These are phyloP conservation scores for Amaranthus tricolor DNA, from an alignment of 179 eudicot species.

Conservation along the genomic window DNA sequence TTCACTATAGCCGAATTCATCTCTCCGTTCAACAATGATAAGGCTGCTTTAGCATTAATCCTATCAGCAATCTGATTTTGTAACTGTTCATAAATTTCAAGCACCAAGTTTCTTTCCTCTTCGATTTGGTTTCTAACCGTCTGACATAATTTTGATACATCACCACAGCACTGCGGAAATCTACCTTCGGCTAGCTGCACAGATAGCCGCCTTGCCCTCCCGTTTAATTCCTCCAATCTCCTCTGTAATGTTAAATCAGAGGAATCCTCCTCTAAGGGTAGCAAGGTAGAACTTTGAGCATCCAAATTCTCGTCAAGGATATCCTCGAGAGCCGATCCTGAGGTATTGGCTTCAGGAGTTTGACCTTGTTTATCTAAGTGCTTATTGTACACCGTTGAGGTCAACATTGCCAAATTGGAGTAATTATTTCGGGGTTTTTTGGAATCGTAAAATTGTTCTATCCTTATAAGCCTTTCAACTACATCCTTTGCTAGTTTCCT, in stretches of 20 bases:
- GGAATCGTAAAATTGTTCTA: constrained; percentile 29
- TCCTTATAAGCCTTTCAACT: constrained; percentile 32
- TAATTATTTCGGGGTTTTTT: constrained; percentile 2
- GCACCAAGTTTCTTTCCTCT: constrained; percentile 36
- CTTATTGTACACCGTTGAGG: too few species aligned
- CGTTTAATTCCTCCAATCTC: constrained; percentile 55
- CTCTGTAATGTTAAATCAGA: constrained; percentile 36
- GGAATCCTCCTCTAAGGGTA: constrained; percentile 12
- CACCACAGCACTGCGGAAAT: constrained; percentile 29
- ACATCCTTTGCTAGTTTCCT: constrained; percentile 35
- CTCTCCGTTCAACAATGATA: constrained; percentile 35
- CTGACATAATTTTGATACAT: constrained; percentile 41
- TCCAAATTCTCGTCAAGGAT: constrained; percentile 16
- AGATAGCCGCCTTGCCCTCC: constrained; percentile 38
- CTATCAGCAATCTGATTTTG: constrained; percentile 54
- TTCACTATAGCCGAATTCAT: constrained; percentile 41
- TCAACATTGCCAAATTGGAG: not conserved
- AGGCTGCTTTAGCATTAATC: constrained; percentile 35
- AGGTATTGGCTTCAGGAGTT: not conserved
- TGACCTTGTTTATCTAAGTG: constrained; percentile 12
- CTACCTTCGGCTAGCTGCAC: constrained; percentile 45
- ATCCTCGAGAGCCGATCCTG: constrained; percentile 18
- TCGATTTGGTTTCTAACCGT: constrained; percentile 39
- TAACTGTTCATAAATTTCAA: constrained; percentile 46
- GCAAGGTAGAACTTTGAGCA: not conserved